Conservation (phyloP, 805 yeast genomes). For the Saccharomyces jurei region DNA sequence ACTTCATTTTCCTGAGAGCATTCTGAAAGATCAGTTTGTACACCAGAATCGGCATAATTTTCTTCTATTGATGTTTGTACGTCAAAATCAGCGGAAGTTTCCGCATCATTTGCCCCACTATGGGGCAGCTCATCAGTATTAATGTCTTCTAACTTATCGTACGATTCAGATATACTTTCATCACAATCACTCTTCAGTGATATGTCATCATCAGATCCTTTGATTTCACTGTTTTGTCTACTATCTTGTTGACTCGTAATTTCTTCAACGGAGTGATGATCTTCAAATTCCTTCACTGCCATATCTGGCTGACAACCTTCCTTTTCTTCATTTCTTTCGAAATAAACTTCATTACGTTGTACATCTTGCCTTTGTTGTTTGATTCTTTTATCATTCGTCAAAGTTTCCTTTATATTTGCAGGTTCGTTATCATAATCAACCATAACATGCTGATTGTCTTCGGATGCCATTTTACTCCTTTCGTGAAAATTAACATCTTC, state of each 20-base stretch:
- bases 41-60: neutral
- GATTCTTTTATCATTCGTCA: neutral
- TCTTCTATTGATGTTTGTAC: neutral
- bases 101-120: conserved; percentile 4
- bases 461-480: neutral
- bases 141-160: conserved; percentile 18
- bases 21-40: neutral
- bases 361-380: neutral
- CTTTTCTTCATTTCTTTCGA: neutral
- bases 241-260: conserved; percentile 1
- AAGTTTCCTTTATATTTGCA: no score
- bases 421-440: neutral
- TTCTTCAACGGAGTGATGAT: neutral
- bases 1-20: neutral
- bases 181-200: conserved; percentile 2
- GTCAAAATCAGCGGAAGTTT: conserved; percentile 1
- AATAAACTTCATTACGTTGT: neutral
- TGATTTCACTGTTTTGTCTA: conserved; percentile 5
- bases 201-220: neutral
- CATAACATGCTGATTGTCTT: neutral
- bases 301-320: neutral
- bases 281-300: neutral
- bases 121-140: conserved; percentile 10
- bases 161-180: conserved; percentile 10
- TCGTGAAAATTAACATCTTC: neutral